These are phyloP conservation scores for Termitomyces sp. DNA, from an alignment of 768 basidiomycete species.

Conservation along the genomic window DNA sequence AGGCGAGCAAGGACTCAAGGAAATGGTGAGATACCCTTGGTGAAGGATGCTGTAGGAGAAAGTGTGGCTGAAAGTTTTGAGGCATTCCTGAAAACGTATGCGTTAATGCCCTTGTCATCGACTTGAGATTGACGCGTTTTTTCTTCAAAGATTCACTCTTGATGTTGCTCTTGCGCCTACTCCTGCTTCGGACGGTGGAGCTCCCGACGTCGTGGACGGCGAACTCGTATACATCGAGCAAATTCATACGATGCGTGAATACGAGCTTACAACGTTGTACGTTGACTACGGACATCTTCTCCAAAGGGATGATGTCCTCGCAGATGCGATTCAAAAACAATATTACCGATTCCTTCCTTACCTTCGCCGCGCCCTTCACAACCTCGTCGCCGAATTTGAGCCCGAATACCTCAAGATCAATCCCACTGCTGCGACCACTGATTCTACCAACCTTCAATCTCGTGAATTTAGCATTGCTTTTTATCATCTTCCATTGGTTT, in stretches of 20 bases:
- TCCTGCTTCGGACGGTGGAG: slow-evolving; percentile 69
- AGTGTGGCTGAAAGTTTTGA: slow-evolving; percentile 92
- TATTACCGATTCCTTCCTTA: slow-evolving; percentile 98
- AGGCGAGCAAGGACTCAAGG: slow-evolving; percentile 48
- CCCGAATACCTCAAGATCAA: slow-evolving; percentile 96
- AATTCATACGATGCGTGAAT: slow-evolving; percentile 93
- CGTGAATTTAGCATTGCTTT: slow-evolving; percentile 96
- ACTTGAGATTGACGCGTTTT: slow-evolving; percentile 11
- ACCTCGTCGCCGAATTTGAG: slow-evolving; percentile 84
- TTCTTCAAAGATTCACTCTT: slow-evolving; percentile 70
- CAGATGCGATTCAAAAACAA: slow-evolving; percentile 88
- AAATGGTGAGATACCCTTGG: slow-evolving; percentile 74
- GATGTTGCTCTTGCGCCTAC: slow-evolving; percentile 76
- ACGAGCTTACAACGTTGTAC: slow-evolving; percentile 92
- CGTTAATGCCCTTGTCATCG: slow-evolving; percentile 12
- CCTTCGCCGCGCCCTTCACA: slow-evolving; percentile 85
- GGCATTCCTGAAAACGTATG: slow-evolving; percentile 87
- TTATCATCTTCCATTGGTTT: slow-evolving; percentile 90
- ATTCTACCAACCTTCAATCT: slow-evolving; percentile 84
- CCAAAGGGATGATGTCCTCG: slow-evolving; percentile 87
- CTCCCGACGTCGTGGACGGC: slow-evolving; percentile 51
- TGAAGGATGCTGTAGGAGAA: slow-evolving; percentile 94
- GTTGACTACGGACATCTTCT: slow-evolving; percentile 93
- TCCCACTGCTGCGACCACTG: slow-evolving; percentile 80
- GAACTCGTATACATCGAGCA: slow-evolving; percentile 87